phyloP scores from a whole-genome alignment of 306 rosid species.

The Oxytropis ochrocephala region DNA sequence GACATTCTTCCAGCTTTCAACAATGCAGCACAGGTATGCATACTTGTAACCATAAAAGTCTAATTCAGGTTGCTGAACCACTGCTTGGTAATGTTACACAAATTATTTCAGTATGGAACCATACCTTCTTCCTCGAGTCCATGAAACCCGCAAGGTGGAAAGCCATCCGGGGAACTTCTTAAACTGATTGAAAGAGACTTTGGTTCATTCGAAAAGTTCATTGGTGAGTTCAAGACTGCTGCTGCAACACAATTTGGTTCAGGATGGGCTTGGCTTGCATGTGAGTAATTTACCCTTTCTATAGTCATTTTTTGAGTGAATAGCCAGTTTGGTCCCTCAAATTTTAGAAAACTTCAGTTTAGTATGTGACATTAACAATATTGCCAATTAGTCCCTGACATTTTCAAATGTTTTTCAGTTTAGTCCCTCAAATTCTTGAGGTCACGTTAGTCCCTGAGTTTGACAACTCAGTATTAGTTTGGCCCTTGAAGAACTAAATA shows the following conservation, averaged over 20 bases:
- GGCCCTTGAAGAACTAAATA: too few species aligned
- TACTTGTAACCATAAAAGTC: neutral
- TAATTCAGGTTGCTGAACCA: neutral
- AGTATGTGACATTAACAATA: too few species aligned
- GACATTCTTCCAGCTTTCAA: constrained; percentile 77
- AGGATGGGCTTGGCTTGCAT: constrained; percentile 98
- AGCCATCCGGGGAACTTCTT: constrained; percentile 78
- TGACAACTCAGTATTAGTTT: too few species aligned
- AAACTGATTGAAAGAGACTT: constrained; percentile 78
- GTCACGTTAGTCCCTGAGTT: too few species aligned
- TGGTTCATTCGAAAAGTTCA: constrained; percentile 61
- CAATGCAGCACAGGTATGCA: constrained; percentile 77
- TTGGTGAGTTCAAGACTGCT: constrained; percentile 55
- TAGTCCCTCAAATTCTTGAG: too few species aligned
- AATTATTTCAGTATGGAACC: constrained; percentile 64
- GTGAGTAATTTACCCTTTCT: constrained; percentile 37
- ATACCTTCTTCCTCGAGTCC: constrained; percentile 93
- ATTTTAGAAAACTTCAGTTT: too few species aligned
- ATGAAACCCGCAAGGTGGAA: constrained; percentile 81
- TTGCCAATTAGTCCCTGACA: too few species aligned
- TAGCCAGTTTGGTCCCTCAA: too few species aligned
- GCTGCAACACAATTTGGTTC: constrained; percentile 91
- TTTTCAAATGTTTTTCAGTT: too few species aligned
- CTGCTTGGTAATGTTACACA: neutral
- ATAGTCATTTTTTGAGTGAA: neutral